Percentiles rank a stretch among this genome's conserved stretches.
These are phyloP conservation scores for Dendrobium chrysotoxum DNA, from an alignment of 106 monocot species.

Conservation along the genomic window DNA sequence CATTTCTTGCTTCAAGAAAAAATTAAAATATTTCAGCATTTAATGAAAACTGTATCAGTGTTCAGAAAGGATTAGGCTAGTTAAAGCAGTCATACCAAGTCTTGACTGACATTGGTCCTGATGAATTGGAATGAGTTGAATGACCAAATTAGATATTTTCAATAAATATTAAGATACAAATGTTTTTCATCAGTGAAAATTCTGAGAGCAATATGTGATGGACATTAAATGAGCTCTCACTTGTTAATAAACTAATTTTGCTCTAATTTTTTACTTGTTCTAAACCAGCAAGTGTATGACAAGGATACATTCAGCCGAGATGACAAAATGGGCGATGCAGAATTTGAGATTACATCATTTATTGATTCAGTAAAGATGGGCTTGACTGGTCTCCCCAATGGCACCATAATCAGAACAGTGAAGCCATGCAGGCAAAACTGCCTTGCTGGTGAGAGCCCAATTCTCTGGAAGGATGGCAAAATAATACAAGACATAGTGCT, in stretches of 20 bases:
- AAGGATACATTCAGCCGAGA: conserved; percentile 45
- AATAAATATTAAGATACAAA: too few relatives aligned
- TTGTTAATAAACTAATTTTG: neutral
- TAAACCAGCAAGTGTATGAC: conserved; percentile 42
- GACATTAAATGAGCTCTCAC: too few relatives aligned
- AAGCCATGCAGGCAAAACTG: conserved; percentile 35
- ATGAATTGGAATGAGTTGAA: too few relatives aligned
- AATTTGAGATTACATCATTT: conserved; percentile 33
- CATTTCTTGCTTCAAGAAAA: too few relatives aligned
- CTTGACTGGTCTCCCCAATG: conserved; percentile 16
- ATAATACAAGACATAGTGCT: conserved; percentile 40
- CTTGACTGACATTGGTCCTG: too few relatives aligned
- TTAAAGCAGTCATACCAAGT: too few relatives aligned
- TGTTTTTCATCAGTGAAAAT: too few relatives aligned
- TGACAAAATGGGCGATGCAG: neutral
- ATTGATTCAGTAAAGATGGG: conserved; percentile 36
- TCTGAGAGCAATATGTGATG: too few relatives aligned
- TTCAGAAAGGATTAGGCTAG: too few relatives aligned
- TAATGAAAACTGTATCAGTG: too few relatives aligned
- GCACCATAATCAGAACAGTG: conserved; percentile 35
- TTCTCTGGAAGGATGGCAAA: conserved; percentile 31
- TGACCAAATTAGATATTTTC: too few relatives aligned
- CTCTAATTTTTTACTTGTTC: neutral
- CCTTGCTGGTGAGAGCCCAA: conserved; percentile 32
- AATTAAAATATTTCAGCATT: too few relatives aligned